phyloP scores from a whole-genome alignment of 2,329 filamentous ascomycete species.

The Alternaria rosae region DNA sequence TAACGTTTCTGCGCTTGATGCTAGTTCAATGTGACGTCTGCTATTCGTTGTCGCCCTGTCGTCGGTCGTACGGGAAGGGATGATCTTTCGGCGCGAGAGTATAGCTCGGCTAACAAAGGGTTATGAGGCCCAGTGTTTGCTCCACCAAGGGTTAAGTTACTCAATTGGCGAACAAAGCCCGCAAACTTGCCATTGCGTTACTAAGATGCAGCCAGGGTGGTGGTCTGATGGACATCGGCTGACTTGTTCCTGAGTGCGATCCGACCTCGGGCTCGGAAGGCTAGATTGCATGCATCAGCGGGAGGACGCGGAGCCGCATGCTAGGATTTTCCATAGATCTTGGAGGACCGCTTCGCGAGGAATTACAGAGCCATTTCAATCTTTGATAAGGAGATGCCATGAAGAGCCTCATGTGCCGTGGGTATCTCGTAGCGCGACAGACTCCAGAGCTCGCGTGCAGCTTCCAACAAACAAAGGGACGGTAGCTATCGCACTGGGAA shows the following conservation, averaged over 20 bases:
- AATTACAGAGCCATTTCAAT: background rate
- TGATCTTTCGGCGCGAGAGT: slow-evolving; percentile 18
- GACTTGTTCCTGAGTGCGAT: slow-evolving; percentile 19
- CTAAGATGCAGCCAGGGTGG: slow-evolving; percentile 6
- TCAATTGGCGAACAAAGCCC: slow-evolving; percentile 22
- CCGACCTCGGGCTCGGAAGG: slow-evolving; percentile 8
- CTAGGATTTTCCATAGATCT: background rate
- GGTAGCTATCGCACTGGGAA: background rate
- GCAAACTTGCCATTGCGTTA: slow-evolving; percentile 6
- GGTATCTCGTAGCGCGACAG: background rate
- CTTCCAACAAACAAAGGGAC: background rate
- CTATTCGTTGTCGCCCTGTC: slow-evolving; percentile 25
- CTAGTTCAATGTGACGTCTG: slow-evolving; percentile 3
- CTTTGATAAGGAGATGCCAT: background rate
- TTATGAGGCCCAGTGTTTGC: slow-evolving; percentile 13
- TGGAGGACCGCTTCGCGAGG: background rate
- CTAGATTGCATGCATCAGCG: slow-evolving; percentile 6
- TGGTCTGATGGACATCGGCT: slow-evolving; percentile 24
- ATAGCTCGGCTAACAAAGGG: slow-evolving; percentile 1
- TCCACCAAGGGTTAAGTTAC: slow-evolving; percentile 20
- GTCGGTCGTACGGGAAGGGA: slow-evolving; percentile 29
- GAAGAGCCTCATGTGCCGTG: background rate
- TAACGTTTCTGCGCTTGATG: background rate
- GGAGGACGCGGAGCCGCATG: slow-evolving; percentile 12
- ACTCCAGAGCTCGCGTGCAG: background rate